Conservation (phyloP, 2,329 filamentous ascomycete genomes). For the Xylaria sp. region DNA sequence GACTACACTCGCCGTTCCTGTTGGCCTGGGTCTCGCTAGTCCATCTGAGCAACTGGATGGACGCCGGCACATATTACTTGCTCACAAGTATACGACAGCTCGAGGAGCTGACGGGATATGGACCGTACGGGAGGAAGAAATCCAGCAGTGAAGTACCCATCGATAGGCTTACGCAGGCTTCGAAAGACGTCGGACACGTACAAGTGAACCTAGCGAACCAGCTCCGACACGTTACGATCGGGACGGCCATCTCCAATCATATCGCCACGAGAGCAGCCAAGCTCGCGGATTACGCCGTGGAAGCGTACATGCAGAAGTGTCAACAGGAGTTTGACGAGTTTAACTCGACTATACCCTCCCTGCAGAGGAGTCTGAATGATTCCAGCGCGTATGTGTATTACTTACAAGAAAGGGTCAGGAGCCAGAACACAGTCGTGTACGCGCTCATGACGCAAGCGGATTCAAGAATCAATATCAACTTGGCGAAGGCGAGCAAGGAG, state of each 20-base stretch:
- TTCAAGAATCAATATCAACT: slow-evolving; percentile 23
- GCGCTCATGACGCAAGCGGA: slow-evolving; percentile 32
- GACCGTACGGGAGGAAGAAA: slow-evolving; percentile 23
- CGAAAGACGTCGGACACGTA: slow-evolving; percentile 29
- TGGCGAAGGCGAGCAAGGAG: slow-evolving; percentile 33
- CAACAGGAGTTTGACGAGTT: slow-evolving; percentile 22
- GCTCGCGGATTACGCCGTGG: slow-evolving; percentile 23
- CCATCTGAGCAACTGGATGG: slow-evolving; percentile 33
- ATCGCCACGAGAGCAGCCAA: slow-evolving; percentile 14
- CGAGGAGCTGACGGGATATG: slow-evolving; percentile 29
- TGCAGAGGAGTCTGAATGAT: slow-evolving; percentile 27
- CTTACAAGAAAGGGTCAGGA: slow-evolving; percentile 28
- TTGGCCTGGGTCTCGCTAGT: slow-evolving; percentile 31
- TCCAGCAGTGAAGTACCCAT: slow-evolving; percentile 14
- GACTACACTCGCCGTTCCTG: slow-evolving; percentile 29
- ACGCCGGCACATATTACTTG: slow-evolving; percentile 32
- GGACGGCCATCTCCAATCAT: slow-evolving; percentile 18
- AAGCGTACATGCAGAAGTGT: slow-evolving; percentile 7
- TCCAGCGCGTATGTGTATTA: slow-evolving; percentile 33
- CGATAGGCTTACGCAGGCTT: slow-evolving; percentile 22
- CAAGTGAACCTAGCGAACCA: slow-evolving; percentile 34
- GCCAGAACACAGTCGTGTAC: slow-evolving; percentile 32
- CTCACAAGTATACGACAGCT: slow-evolving; percentile 30
- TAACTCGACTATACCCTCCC: slow-evolving; percentile 20
- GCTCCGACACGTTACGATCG: slow-evolving; percentile 30